A percentile compares a stretch with the other conserved stretches of the same genome.
phyloP scores from a whole-genome alignment of 441 rosid genomes.

The Erodium texanum region DNA sequence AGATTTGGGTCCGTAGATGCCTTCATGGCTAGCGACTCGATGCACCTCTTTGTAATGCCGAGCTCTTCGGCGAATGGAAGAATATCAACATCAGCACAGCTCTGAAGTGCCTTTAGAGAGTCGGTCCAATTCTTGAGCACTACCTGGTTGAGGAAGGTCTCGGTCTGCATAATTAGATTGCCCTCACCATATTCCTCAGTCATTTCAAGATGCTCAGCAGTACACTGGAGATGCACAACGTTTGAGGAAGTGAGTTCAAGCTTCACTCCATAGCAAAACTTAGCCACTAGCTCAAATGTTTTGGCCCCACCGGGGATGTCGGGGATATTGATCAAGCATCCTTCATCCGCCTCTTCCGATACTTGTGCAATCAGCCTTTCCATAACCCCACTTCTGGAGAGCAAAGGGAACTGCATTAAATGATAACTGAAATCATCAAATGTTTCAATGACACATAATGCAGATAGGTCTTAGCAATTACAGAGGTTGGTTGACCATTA shows the following conservation, averaged over 20 bases:
- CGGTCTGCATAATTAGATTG: slow-evolving; percentile 65
- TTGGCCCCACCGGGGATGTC: slow-evolving; percentile 79
- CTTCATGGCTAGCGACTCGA: slow-evolving; percentile 66
- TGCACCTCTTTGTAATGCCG: slow-evolving; percentile 62
- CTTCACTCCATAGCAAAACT: slow-evolving; percentile 93
- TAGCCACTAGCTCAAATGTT: slow-evolving; percentile 86
- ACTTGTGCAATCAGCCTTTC: slow-evolving; percentile 79
- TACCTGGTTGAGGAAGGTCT: slow-evolving; percentile 75
- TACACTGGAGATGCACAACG: slow-evolving; percentile 70
- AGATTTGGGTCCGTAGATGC: slow-evolving; percentile 78
- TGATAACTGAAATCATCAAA: slow-evolving; percentile 3
- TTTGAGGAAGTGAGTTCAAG: slow-evolving; percentile 86
- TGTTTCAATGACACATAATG: background rate
- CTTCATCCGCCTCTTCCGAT: slow-evolving; percentile 53
- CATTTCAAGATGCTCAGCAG: slow-evolving; percentile 88
- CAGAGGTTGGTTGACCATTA: no score
- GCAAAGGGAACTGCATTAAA: slow-evolving; percentile 78
- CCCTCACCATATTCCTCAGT: slow-evolving; percentile 89
- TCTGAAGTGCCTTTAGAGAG: slow-evolving; percentile 70
- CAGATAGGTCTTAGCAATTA: no score
- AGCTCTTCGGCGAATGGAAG: slow-evolving; percentile 61
- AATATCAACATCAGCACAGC: slow-evolving; percentile 65
- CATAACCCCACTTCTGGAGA: slow-evolving; percentile 88
- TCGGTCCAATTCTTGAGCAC: slow-evolving; percentile 86
- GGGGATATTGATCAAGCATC: slow-evolving; percentile 45